Evolutionary conservation across 495 filamentous ascomycete species (phyloP).

Genomic region (Podospora sp.): DNA sequence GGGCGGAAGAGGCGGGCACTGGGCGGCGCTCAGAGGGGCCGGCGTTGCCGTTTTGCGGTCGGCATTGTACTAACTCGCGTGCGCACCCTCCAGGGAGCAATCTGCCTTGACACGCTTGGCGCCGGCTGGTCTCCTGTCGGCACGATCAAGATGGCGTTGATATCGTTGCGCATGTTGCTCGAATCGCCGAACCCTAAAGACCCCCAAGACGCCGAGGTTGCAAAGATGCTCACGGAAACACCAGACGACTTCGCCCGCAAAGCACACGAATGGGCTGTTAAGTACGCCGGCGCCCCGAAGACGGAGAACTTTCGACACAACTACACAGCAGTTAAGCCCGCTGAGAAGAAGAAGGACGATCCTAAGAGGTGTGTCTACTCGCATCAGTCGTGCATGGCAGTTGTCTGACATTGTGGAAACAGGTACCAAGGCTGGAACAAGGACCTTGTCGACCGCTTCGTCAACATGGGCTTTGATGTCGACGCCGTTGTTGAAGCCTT

Average conservation of each 20-base stretch:
- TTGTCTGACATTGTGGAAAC: slow-evolving; percentile 8
- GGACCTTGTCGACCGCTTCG: slow-evolving; percentile 83
- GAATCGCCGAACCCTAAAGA: slow-evolving; percentile 94
- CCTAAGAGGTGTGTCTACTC: slow-evolving; percentile 38
- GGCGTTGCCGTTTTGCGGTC: not conserved
- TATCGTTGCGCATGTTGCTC: slow-evolving; percentile 91
- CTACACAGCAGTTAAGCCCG: slow-evolving; percentile 19
- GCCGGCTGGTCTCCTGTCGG: slow-evolving; percentile 91
- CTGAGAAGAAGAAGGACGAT: slow-evolving; percentile 35
- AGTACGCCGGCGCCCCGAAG: slow-evolving; percentile 78
- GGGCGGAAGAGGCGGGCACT: not conserved
- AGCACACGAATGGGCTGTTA: slow-evolving; percentile 87
- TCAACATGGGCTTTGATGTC: slow-evolving; percentile 93
- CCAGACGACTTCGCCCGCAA: slow-evolving; percentile 78
- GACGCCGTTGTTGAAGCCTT: slow-evolving; percentile 85
- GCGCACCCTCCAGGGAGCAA: slow-evolving; percentile 70
- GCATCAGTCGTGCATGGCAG: not conserved
- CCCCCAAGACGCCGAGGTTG: slow-evolving; percentile 95
- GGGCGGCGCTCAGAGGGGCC: not conserved
- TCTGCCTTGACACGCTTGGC: slow-evolving; percentile 93
- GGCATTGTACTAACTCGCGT: not conserved
- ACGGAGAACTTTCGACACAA: slow-evolving; percentile 26
- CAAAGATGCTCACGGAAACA: slow-evolving; percentile 80
- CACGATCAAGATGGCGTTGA: slow-evolving; percentile 91
- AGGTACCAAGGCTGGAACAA: slow-evolving; percentile 92